phyloP scores from a whole-genome alignment of 1,139 yeast species.

The Blastobotrys niveus region DNA sequence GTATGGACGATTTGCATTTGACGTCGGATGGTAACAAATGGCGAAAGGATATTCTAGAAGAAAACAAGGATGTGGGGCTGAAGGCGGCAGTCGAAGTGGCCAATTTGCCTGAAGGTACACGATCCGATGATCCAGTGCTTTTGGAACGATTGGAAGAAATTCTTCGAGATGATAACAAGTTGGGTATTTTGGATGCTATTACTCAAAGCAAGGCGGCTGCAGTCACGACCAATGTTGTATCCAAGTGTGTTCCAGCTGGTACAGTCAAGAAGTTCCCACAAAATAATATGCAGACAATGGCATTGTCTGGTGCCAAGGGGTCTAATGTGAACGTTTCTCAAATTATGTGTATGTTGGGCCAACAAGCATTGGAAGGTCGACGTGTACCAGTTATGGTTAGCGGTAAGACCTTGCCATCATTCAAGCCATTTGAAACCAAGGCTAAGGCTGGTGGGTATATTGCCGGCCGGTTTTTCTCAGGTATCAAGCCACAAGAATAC shows the following conservation, averaged over 20 bases:
- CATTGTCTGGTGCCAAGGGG: slow-evolving; percentile 98
- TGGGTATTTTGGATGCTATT: slow-evolving; percentile 92
- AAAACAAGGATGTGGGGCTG: slow-evolving; percentile 78
- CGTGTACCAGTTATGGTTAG: slow-evolving; percentile 99
- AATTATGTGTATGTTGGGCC: slow-evolving; percentile 98
- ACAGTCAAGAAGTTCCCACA: slow-evolving; percentile 93
- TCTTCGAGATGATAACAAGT: slow-evolving; percentile 84
- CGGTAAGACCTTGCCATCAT: slow-evolving; percentile 95
- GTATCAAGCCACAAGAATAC: slow-evolving; percentile 98
- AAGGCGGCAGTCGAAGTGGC: slow-evolving; percentile 93
- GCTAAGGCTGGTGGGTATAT: slow-evolving; percentile 99
- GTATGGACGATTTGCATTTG: slow-evolving; percentile 97
- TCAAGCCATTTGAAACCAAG: slow-evolving; percentile 93
- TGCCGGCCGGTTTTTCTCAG: slow-evolving; percentile 95
- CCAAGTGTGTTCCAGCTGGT: slow-evolving; percentile 93
- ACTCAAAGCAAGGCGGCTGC: slow-evolving; percentile 90
- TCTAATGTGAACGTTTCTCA: slow-evolving; percentile 97
- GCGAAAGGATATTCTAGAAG: slow-evolving; percentile 76
- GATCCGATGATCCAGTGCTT: slow-evolving; percentile 67
- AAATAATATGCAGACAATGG: slow-evolving; percentile 99
- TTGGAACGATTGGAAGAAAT: slow-evolving; percentile 88
- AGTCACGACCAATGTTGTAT: slow-evolving; percentile 87
- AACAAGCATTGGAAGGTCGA: slow-evolving; percentile 98
- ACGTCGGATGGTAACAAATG: slow-evolving; percentile 86
- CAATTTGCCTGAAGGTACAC: slow-evolving; percentile 56